A percentile compares a stretch with the other conserved stretches of the same genome.
These are phyloP conservation scores for Nannochloropsis oceanica DNA, from an alignment of 108 stramenopile genomes.

Conservation along the genomic window DNA sequence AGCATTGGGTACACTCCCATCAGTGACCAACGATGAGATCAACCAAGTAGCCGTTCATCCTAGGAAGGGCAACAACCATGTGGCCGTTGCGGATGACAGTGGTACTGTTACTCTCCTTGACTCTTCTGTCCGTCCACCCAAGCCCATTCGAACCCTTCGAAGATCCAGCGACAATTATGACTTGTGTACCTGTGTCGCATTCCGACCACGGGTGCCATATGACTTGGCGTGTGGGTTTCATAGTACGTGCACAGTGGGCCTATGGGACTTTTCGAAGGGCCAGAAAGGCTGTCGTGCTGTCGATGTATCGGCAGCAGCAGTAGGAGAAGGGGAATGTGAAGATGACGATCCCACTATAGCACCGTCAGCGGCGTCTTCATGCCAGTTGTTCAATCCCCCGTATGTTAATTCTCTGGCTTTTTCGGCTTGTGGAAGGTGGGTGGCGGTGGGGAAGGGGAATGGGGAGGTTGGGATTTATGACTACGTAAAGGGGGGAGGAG, in stretches of 20 bases:
- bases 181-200: background rate
- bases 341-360: background rate
- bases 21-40: background rate
- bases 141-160: background rate
- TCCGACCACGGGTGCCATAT: background rate
- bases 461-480: background rate
- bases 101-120: background rate
- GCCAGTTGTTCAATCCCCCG: background rate
- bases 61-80: background rate
- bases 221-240: background rate
- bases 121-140: background rate
- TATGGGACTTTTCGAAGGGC: background rate
- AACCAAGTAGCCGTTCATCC: background rate
- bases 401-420: background rate
- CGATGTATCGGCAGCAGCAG: background rate
- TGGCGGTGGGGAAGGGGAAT: background rate
- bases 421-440: background rate
- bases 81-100: background rate
- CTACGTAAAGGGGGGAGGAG: background rate
- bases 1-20: background rate
- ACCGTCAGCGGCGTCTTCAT: background rate
- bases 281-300: background rate
- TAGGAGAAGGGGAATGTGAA: background rate
- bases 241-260: background rate
- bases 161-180: background rate